phyloP scores from a whole-genome alignment of 805 yeast species.

The Dipodascopsis uninucleata region DNA sequence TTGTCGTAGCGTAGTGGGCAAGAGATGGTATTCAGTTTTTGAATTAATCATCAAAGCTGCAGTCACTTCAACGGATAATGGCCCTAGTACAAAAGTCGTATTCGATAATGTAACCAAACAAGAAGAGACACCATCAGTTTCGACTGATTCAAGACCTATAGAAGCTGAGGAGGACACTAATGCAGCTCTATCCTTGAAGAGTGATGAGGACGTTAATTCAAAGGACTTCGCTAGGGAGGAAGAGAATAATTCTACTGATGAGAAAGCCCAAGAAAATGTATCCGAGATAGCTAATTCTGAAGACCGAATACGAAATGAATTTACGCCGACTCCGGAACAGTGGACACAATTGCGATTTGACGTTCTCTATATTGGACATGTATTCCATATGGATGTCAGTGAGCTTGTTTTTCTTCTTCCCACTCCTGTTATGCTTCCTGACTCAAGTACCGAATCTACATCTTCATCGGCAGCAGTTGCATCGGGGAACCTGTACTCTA shows the following conservation, averaged over 20 bases:
- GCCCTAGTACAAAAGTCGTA: not conserved
- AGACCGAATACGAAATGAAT: not conserved
- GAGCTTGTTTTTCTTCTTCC: too few species aligned
- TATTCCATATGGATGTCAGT: constrained; percentile 9
- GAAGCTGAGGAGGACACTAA: not conserved
- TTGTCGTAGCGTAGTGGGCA: constrained; percentile 15
- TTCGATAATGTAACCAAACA: not conserved
- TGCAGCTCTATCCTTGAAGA: too few species aligned
- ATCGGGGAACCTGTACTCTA: too few species aligned
- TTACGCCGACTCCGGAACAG: constrained; percentile 6
- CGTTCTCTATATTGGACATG: constrained; percentile 11
- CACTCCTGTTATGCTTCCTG: not conserved
- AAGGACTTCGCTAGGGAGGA: not conserved
- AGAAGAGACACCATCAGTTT: not conserved
- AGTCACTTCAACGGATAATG: not conserved
- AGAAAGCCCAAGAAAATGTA: not conserved
- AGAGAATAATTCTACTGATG: not conserved
- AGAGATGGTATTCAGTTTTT: constrained; percentile 10
- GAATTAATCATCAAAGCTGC: not conserved
- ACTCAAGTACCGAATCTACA: too few species aligned
- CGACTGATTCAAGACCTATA: constrained; percentile 1
- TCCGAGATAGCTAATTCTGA: not conserved
- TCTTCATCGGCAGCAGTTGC: too few species aligned
- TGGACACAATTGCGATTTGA: constrained; percentile 23
- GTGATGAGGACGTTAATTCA: not conserved